Percentiles rank a stretch among this genome's conserved stretches.
phyloP scores from a whole-genome alignment of 768 basidiomycete species.

The Boletus tylopilopsis region DNA sequence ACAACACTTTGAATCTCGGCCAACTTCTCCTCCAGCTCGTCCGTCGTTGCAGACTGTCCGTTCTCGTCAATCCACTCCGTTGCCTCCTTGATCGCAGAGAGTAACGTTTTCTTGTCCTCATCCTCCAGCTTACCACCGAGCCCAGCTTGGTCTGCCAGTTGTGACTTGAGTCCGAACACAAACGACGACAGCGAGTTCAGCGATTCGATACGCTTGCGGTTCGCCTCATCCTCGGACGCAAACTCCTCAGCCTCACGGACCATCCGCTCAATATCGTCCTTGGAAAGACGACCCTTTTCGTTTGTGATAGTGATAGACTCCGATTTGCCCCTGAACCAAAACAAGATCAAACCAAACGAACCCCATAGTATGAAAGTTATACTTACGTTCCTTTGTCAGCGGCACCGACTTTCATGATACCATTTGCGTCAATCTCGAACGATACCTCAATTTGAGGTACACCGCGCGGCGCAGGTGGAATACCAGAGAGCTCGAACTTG shows the following conservation, averaged over 20 bases:
- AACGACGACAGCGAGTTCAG: conserved; percentile 78
- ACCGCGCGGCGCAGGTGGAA: conserved; percentile 94
- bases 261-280: conserved; percentile 84
- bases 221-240: conserved; percentile 72
- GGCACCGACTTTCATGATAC: conserved; percentile 92
- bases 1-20: conserved; percentile 69
- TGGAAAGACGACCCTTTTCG: conserved; percentile 88
- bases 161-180: conserved; percentile 72
- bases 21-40: conserved; percentile 92
- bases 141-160: conserved; percentile 63
- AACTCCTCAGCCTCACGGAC: conserved; percentile 85
- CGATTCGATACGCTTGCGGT: conserved; percentile 82
- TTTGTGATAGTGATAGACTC: conserved; percentile 93
- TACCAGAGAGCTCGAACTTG: conserved; percentile 90
- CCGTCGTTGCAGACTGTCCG: conserved; percentile 68
- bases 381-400: conserved; percentile 93
- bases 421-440: conserved; percentile 94
- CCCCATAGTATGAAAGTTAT: fast-evolving
- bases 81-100: conserved; percentile 76
- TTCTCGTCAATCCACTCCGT: conserved; percentile 79
- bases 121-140: conserved; percentile 70
- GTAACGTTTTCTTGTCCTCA: conserved; percentile 81
- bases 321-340: conserved; percentile 60
- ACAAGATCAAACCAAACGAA: neutral
- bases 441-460: conserved; percentile 97